Conservation (phyloP, 306 rosid genomes). For the Inga leiocalycina region DNA sequence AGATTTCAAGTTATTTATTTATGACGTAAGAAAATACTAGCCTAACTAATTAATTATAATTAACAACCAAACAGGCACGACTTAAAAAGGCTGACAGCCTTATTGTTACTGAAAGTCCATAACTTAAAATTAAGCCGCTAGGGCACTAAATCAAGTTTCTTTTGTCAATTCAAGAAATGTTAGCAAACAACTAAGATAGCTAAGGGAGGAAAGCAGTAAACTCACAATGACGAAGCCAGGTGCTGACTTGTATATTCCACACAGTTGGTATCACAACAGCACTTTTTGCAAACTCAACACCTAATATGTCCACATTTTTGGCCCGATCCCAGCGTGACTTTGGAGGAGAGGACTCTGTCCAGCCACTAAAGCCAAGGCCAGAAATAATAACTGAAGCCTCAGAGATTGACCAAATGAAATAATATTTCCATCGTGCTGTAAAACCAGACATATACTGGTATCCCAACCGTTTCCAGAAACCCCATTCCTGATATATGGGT, state of each 20-base stretch:
- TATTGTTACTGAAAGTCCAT: background rate
- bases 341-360: constrained; percentile 89
- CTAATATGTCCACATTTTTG: constrained; percentile 81
- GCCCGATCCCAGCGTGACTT: constrained; percentile 93
- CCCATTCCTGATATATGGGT: constrained; percentile 77
- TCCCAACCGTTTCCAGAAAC: constrained; percentile 76
- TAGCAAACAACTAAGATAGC: background rate
- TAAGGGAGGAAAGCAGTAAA: constrained; percentile 31
- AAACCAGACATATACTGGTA: constrained; percentile 95
- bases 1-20: background rate
- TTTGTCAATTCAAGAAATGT: constrained; percentile 3
- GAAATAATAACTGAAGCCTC: constrained; percentile 90
- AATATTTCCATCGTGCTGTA: constrained; percentile 96
- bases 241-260: constrained; percentile 99
- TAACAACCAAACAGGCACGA: constrained; percentile 5
- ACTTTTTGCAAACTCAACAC: constrained; percentile 92
- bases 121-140: constrained; percentile 22
- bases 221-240: constrained; percentile 99
- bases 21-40: background rate
- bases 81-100: background rate
- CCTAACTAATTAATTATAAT: background rate
- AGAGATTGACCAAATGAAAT: constrained; percentile 98
- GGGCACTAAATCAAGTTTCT: constrained; percentile 1
- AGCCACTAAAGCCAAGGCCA: constrained; percentile 93
- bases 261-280: constrained; percentile 82